Percentiles rank a stretch among this genome's conserved stretches.
Evolutionary conservation across 495 filamentous ascomycete species (phyloP).

Genomic region (Parathielavia appendiculata): DNA sequence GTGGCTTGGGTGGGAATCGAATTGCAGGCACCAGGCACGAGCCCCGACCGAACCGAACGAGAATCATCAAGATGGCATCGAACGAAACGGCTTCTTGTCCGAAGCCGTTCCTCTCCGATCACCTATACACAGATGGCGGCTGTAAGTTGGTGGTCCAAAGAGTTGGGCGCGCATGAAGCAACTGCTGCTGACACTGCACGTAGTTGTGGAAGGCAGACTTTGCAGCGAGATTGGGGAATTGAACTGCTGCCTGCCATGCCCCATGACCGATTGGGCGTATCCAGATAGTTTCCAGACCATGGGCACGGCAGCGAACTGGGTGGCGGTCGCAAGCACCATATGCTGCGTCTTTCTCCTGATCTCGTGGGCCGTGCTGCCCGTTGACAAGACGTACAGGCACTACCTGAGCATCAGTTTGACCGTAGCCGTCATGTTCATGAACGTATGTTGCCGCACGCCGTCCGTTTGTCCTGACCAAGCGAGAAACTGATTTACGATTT

Average conservation of each 20-base stretch:
- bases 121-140: constrained; percentile 33
- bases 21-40: neutral
- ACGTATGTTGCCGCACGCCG: constrained; percentile 50
- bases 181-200: constrained; percentile 17
- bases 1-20: neutral
- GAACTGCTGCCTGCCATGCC: constrained; percentile 86
- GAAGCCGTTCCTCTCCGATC: constrained; percentile 35
- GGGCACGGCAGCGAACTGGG: constrained; percentile 64
- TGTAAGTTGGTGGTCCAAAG: constrained; percentile 33
- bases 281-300: constrained; percentile 65
- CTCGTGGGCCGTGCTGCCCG: constrained; percentile 76
- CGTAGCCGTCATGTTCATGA: constrained; percentile 66
- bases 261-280: constrained; percentile 77
- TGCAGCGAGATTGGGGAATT: constrained; percentile 38
- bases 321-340: constrained; percentile 68
- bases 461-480: neutral
- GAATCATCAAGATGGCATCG: constrained; percentile 6
- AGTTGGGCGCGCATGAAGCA: neutral
- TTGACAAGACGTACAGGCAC: constrained; percentile 86
- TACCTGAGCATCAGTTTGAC: constrained; percentile 87
- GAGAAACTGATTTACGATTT: neutral
- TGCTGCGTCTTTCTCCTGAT: constrained; percentile 71
- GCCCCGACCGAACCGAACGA: neutral
- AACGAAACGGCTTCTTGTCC: constrained; percentile 26
- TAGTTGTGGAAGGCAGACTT: constrained; percentile 64